Base-by-base conservation (phyloP, 75 land plant genomes). In the Larix kaempferi region DNA sequence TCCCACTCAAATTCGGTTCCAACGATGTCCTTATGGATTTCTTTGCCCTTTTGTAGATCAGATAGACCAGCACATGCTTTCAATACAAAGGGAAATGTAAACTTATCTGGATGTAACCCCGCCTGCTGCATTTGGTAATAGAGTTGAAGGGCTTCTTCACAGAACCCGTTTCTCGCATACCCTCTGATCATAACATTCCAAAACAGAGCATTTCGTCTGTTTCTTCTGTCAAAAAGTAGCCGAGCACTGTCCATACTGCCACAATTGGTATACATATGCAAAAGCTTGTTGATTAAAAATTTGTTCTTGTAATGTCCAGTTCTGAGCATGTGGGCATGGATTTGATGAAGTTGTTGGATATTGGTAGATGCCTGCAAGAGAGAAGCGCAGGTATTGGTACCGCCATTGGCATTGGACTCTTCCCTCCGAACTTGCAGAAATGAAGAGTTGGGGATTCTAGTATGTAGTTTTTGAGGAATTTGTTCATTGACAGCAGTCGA, bases 101-200 rank as follows among this genome's bases (percentile, higher is more conserved):
- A 76, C 6, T 15, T 60, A 39, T 57, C 64, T 16, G 73, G 78
- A 10, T 57, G 67, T 11, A 60, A 2, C 12, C 76, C 78, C 25
- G 8, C 19, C 16, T 23, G 22, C 73, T 29, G 78, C 78, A 77
- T 77, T 64, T 77, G 33, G 17, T 59, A 25, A 64, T 77, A 77
- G 4, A 77, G 17, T 2, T 19, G 35, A 22, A 77, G 8, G 26
- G 62, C 57, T 39, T 74, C 59, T 49, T 52, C 59, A 16, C 10
- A 56, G 25, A 52, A 11, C 6, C 26, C 37, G 10, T 25, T 17
- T 13, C 17, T 16, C 16, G 37, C 60, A 19, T 74, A 74, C 16
- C 33, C 76, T 22, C n/a, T 74, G 22, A 74, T 55, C 76, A 74
- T 74, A 60, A 60, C 25, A 49, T 74, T 74, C 76, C 76, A 74